Evolutionary conservation across 208 protist species (phyloP).

Genomic region (Spongospora subterranea): DNA sequence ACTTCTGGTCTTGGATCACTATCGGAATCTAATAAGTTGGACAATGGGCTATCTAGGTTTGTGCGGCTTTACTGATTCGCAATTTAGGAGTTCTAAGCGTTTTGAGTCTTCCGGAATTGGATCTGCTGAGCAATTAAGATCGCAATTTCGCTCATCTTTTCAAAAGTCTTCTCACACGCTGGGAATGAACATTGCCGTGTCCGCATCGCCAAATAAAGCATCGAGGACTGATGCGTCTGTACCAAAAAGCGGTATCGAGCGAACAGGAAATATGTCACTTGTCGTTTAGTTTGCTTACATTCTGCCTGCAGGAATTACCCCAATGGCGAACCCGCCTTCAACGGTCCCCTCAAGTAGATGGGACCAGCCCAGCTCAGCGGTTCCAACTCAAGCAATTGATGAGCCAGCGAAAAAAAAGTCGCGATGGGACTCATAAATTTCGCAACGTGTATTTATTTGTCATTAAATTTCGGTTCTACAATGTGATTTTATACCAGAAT

Average conservation of each 20-base stretch:
- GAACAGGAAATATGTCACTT: neutral
- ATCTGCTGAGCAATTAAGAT: neutral
- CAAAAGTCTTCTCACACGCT: constrained; percentile 28
- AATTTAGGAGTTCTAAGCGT: neutral
- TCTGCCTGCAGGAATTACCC: neutral
- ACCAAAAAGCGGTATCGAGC: neutral
- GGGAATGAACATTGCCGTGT: neutral
- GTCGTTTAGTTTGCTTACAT: neutral
- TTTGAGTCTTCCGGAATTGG: neutral
- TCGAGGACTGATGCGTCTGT: neutral
- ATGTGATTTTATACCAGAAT: too few relatives aligned
- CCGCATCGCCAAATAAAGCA: neutral
- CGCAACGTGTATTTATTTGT: too few relatives aligned
- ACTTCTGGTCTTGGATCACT: neutral
- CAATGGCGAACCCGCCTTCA: neutral
- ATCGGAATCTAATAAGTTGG: neutral
- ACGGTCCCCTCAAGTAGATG: neutral
- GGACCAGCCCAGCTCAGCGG: neutral
- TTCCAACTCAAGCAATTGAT: neutral
- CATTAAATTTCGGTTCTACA: too few relatives aligned
- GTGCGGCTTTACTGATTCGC: neutral
- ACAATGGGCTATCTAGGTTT: neutral
- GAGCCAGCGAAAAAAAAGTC: neutral
- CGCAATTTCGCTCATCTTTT: neutral
- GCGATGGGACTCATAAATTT: neutral